Percentiles rank a stretch among this genome's conserved stretches.
These are phyloP conservation scores for Mrakia blollopis DNA, from an alignment of 768 basidiomycete species.

Conservation along the genomic window DNA sequence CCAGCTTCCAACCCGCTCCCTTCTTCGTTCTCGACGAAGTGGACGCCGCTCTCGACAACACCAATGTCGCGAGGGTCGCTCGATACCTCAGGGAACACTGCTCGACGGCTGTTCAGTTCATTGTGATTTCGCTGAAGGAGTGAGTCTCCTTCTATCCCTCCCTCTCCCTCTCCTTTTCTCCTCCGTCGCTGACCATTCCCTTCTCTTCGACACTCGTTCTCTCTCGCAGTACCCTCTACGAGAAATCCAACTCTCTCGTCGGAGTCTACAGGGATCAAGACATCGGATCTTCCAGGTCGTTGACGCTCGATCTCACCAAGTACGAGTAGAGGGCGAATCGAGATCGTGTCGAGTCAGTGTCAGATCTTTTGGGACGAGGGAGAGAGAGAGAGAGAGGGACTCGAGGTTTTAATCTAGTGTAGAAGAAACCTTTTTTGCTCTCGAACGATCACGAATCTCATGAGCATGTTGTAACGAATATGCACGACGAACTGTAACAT, in stretches of 20 bases:
- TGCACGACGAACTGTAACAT: no score
- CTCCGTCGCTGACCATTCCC: neutral
- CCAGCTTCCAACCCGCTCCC: slow-evolving; percentile 88
- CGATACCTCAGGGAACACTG: slow-evolving; percentile 84
- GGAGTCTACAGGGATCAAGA: slow-evolving; percentile 94
- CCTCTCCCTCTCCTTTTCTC: neutral
- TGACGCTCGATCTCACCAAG: slow-evolving; percentile 75
- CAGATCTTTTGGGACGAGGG: no score
- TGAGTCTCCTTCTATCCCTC: slow-evolving; percentile 45
- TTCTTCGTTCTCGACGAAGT: slow-evolving; percentile 99
- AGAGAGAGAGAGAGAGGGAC: neutral
- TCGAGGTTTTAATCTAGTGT: no score
- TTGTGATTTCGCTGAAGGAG: slow-evolving; percentile 94
- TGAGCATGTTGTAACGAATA: neutral
- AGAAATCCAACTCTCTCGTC: slow-evolving; percentile 80
- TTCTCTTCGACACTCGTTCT: neutral
- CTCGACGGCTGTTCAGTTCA: slow-evolving; percentile 82
- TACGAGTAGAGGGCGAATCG: neutral
- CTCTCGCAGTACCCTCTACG: slow-evolving; percentile 50
- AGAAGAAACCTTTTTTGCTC: no score
- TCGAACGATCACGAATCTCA: neutral
- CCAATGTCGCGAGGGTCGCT: slow-evolving; percentile 94
- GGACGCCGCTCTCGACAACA: slow-evolving; percentile 91
- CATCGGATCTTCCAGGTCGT: slow-evolving; percentile 80
- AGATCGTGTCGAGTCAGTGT: no score